Evolutionary conservation across 805 yeast genomes (phyloP), one percentile per base, ranked within the genome.

Genomic region (Wickerhamomyces xylosicus): DNA sequence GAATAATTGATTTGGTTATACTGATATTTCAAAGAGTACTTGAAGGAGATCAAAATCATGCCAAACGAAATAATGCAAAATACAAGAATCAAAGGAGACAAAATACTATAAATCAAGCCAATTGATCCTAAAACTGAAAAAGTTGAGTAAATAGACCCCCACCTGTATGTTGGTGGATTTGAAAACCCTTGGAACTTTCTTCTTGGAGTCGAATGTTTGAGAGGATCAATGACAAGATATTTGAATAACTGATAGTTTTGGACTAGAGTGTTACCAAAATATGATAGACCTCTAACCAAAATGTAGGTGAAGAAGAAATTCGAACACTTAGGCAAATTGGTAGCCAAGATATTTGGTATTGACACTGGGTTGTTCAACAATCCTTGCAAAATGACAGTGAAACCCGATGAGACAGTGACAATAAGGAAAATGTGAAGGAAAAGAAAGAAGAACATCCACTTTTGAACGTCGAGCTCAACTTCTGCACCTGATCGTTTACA

Each of bases 361-460:
- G 85, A 74, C 0, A 78, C 74, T 1, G 95, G 95, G 47, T 73
- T 79, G 42, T 72, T 75, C 6, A 84, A 57, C 5, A 81, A 59
- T 40, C 73, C 77, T 44, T 77, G 76, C 34, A 81, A 57, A 0
- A 85, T 66, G 7, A 73, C 76, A 2, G 81, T 71, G 3, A 84
- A 58, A 20, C 95, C 89, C 0, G 92, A 79, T 49, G 94, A 85
- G 29, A 87, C 71, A 0, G 95, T 82, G 2, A 87, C 86, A 19
- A 87, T 90, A 34, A 89, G 58, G 47, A 89, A 87, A 33, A 86
- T 72, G 49, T 89, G 96, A 37, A 87, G 75, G 54, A 84, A 86
- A 37, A 81, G 62, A 52, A 87, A 87, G 1, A 75, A 65, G 58
- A 84, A 89, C 47, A 83, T 71, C 85, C 92, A 83, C 35, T 67